These are phyloP conservation scores for Kodamaea jinghongensis DNA, from an alignment of 805 yeast species.

Conservation along the genomic window DNA sequence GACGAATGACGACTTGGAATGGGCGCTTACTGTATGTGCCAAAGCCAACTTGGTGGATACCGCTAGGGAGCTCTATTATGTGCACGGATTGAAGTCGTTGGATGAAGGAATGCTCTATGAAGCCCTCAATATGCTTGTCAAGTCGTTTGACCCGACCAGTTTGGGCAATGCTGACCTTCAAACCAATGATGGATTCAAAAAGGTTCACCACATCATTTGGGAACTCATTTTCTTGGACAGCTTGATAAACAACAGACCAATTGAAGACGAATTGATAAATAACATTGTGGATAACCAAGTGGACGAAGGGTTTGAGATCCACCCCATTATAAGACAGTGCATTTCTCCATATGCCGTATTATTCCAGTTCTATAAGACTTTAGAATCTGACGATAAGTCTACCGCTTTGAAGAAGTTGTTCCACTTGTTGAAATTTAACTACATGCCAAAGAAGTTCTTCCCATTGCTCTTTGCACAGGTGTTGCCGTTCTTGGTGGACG, in stretches of 20 bases:
- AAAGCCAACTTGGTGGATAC: conserved; percentile 59
- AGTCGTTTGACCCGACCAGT: conserved; percentile 50
- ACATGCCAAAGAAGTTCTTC: conserved; percentile 46
- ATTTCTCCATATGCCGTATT: conserved; percentile 70
- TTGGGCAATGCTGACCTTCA: conserved; percentile 13
- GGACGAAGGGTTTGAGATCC: conserved; percentile 34
- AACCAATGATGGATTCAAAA: conserved; percentile 35
- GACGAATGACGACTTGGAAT: conserved; percentile 75
- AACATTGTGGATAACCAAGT: conserved; percentile 41
- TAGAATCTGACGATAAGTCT: conserved; percentile 14
- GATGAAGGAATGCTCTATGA: conserved; percentile 58
- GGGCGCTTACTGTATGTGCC: conserved; percentile 74
- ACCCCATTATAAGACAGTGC: conserved; percentile 63
- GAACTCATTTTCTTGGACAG: conserved; percentile 58
- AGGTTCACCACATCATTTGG: conserved; percentile 55
- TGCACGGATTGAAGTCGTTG: conserved; percentile 46
- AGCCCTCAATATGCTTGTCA: conserved; percentile 61
- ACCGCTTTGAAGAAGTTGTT: conserved; percentile 40
- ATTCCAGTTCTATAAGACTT: conserved; percentile 43
- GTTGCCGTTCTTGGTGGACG: conserved; percentile 35
- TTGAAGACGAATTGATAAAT: conserved; percentile 56
- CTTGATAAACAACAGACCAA: conserved; percentile 48
- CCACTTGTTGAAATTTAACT: conserved; percentile 44
- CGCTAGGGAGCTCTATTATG: conserved; percentile 52
- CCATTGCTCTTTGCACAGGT: conserved; percentile 51